A percentile compares a stretch with the other conserved stretches of the same genome.
Conservation (phyloP, 2,329 filamentous ascomycete genomes). For the Colletotrichum kahawae region DNA sequence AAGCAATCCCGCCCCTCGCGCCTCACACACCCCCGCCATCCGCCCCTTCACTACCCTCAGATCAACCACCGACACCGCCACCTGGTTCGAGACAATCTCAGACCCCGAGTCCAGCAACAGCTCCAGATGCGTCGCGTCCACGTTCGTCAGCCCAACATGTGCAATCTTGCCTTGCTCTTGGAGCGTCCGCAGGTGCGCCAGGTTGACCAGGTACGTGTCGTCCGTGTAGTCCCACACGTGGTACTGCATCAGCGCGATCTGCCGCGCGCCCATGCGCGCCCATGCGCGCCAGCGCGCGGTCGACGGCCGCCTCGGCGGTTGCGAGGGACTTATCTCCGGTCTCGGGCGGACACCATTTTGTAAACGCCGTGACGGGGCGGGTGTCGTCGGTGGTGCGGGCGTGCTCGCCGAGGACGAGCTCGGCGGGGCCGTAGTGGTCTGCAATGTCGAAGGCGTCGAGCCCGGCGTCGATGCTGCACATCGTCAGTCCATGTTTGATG, state of each 20-base stretch:
- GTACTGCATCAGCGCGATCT: conserved; percentile 9
- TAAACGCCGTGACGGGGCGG: neutral
- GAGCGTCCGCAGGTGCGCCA: neutral
- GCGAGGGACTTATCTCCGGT: neutral
- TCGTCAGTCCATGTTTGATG: neutral
- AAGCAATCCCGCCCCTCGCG: neutral
- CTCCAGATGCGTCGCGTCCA: conserved; percentile 14
- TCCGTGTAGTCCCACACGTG: conserved; percentile 14
- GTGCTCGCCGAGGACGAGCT: conserved; percentile 5
- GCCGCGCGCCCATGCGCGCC: neutral
- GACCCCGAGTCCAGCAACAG: neutral
- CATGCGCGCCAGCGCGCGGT: neutral
- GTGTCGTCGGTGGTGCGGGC: neutral
- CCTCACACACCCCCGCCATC: neutral
- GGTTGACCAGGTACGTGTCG: conserved; percentile 6
- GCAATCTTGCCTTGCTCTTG: neutral
- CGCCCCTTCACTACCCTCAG: neutral
- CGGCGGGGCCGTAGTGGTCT: conserved; percentile 34
- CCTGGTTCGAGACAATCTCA: conserved; percentile 7
- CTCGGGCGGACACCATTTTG: conserved; percentile 16
- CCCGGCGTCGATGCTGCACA: conserved; percentile 21
- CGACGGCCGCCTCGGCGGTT: neutral
- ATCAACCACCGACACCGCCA: conserved; percentile 8
- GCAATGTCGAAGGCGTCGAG: conserved; percentile 38
- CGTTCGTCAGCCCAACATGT: conserved; percentile 2